Evolutionary conservation across 768 basidiomycete species (phyloP), one percentile per base, ranked within the genome.

Genomic region (Rhodotorula paludigena): DNA sequence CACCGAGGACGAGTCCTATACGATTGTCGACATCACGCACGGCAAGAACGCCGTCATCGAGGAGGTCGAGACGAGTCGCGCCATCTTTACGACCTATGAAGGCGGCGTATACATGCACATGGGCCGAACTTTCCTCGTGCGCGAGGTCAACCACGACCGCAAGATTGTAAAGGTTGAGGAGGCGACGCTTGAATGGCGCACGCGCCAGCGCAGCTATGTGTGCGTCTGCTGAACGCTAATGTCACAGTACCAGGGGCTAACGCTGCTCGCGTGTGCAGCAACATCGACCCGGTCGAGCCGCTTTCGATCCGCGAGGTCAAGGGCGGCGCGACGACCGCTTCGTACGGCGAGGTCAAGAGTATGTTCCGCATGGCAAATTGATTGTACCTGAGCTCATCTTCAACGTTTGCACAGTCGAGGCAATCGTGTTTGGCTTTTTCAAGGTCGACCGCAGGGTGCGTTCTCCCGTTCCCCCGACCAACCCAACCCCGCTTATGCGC

Each of bases 41-140:
- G 33, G 82, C 77, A 28, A 1, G 77, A 79, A 80, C 76, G 30
- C 57, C 25, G 81, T 89, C 39, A 74, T 94, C 15, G 91, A 94
- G 78, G 89, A 92, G 76, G 81, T 90, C 32, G 92, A 93, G 77
- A 77, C 87, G 48, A 90, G 88, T 30, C 81, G 91, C 38, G 89
- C 90, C 0, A 79, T 91, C 61, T 94, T 92, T 71, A 92, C 93
- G 77, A 79, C 71, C 15, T 94, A 92, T 74, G 90, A 92, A 78
- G 92, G 91, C 20, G 90, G 86, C 8, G 85, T 93, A 68, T 94
- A 89, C 78, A 85, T 93, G 78, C 90, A 92, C 74, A 91, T 92
- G 80, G 91, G 92, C 7, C 71, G 86, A 67, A 85, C 89, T 0
- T 92, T 85, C 76, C 47, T 92, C 51, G 90, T 89, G 69, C 74